Evolutionary conservation across 495 filamentous ascomycete genomes (phyloP), one percentile per base, ranked within the genome.

Genomic region (Annulohypoxylon moriforme): DNA sequence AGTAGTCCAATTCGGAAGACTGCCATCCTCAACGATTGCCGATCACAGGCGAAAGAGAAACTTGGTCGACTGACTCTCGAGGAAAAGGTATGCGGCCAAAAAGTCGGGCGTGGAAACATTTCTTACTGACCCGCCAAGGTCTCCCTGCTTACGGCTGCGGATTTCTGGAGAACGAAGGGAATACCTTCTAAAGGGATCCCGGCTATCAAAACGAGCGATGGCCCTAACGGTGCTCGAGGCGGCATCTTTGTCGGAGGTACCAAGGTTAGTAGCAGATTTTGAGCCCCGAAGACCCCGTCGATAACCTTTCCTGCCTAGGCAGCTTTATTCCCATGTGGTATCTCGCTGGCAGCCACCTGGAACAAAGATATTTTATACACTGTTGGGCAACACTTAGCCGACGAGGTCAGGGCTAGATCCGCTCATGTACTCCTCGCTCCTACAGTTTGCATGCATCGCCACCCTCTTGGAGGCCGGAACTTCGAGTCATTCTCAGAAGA

Each of bases 401-500:
- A 91, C 36, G 93, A 96, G 78, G 82, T 85, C 11, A 90, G 87
- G 56, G 90, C 91, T 8, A 91, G 93, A 70, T 90, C 90, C 13
- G 89, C 90, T 31, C 86, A 93, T 63, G 84, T 94, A 16, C 82
- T 95, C 1, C 85, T 96, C 8, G 93, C 91, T 2, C 93, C 93
- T 9, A 95, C 93, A 5, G 90, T 94, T 66, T 94, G 92, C 78
- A 90, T 92, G 78, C 93, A 96, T 71, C 87, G 93, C 13, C 90
- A 90, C 18, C 93, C 93, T 1, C 83, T 96, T 0, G 93, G 93
- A 10, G 93, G 93, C 6, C 86, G 93, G 56, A 93, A 93, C 60
- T 97, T 95, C 65, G 93, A 96, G 80, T 93, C 91, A 0, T 95
- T 94, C 77, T 93, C 92, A 4, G 93, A 96, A 76, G 93, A 96